These are phyloP conservation scores for Globisporangium nunn DNA, from an alignment of 352 stramenopile species.

Conservation along the genomic window DNA sequence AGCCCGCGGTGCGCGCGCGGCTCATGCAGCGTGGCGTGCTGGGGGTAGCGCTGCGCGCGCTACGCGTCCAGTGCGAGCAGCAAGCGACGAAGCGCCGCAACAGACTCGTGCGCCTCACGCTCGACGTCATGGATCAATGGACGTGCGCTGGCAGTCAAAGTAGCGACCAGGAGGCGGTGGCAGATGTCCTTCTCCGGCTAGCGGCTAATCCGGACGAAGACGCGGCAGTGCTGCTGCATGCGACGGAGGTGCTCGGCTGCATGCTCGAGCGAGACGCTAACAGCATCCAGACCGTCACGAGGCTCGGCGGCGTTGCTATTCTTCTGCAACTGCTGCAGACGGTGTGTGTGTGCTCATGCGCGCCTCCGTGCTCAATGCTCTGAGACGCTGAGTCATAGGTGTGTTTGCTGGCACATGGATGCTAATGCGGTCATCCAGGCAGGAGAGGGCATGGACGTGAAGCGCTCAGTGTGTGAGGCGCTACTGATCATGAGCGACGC, in stretches of 20 bases:
- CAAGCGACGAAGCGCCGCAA: slow-evolving; percentile 25
- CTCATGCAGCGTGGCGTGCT: slow-evolving; percentile 22
- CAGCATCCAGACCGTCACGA: slow-evolving; percentile 24
- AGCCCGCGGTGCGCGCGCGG: slow-evolving; percentile 7
- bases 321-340: slow-evolving; percentile 27
- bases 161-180: slow-evolving; percentile 3
- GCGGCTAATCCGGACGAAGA: slow-evolving; percentile 27
- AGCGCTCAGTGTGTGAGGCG: slow-evolving; percentile 30
- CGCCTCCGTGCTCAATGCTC: neutral
- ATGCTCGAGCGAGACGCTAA: slow-evolving; percentile 23
- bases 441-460: slow-evolving; percentile 26
- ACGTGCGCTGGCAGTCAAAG: slow-evolving; percentile 5
- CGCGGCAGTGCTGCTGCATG: slow-evolving; percentile 22
- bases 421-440: slow-evolving; percentile 7
- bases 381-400: neutral
- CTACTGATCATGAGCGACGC: slow-evolving; percentile 30
- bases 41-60: slow-evolving; percentile 17
- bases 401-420: neutral
- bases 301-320: slow-evolving; percentile 22
- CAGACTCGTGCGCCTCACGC: slow-evolving; percentile 29
- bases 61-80: slow-evolving; percentile 10
- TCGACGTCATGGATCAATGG: slow-evolving; percentile 34
- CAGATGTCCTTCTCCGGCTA: slow-evolving; percentile 22
- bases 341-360: slow-evolving; percentile 12
- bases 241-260: slow-evolving; percentile 28